Evolutionary conservation across 805 yeast genomes (phyloP), one percentile per base, ranked within the genome.

Genomic region (Tetrapisispora pingtungensis): DNA sequence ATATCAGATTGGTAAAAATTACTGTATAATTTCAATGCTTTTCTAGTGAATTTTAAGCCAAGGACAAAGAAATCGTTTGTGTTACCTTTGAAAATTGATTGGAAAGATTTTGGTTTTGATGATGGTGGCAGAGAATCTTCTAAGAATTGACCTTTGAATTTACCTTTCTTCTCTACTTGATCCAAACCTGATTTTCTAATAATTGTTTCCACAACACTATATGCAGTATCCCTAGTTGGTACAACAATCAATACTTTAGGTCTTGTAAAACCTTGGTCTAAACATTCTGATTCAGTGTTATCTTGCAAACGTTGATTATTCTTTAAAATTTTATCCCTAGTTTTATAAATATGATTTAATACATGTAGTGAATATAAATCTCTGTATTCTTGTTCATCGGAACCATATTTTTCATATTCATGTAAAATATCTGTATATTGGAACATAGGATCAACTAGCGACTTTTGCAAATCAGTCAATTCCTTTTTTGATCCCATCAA

Each of bases 261-360:
- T 49, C 97, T 73, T 0, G 96, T 89, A 61, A 87, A 93, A 26
- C 98, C 97, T 63, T 93, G 97, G 61, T 93, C 98, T 45, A 95
- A 69, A 50, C 74, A 72, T 54, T 86, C 94, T 12, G 75, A 75
- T 41, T 72, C 76, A 22, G 68, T 67, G 46, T 67, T 58, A 44
- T 71, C 61, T 43, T 64, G 66, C n/a, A 68, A 40, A 52, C 77
- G 78, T 41, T 75, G 74, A 52, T 81, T 87, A 65, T 93, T 81
- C 58, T 83, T 84, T 53, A 90, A 54, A 15, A 90, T 75, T n/a
- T 80, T 67, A 62, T 88, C 97, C 57, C 96, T 74, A 0, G 97
- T 86, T 64, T 89, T 88, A 65, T 70, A 76, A 28, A 93, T 66
- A 61, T 90, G 98, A 56, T 93, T 90, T 44, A 88, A 60, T 5